These are phyloP conservation scores for Eucalyptus pauciflora DNA, from an alignment of 345 rosid genomes.

Conservation along the genomic window DNA sequence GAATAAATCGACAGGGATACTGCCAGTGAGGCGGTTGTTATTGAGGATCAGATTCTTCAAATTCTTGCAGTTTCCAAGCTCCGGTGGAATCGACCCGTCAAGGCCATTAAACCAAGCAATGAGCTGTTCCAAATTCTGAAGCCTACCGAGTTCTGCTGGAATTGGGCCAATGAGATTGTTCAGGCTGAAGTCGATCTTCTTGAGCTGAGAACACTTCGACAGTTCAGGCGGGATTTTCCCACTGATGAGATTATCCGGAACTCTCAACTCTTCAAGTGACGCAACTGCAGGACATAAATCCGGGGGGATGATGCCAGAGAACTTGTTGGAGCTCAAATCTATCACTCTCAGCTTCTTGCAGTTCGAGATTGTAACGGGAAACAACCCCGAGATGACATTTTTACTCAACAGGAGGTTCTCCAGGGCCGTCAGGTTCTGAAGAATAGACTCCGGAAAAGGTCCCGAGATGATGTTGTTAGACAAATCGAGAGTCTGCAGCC, in stretches of 20 bases:
- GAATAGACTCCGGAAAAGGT: constrained; percentile 49
- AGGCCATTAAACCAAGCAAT: constrained; percentile 85
- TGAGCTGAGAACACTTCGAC: constrained; percentile 66
- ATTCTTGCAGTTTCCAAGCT: constrained; percentile 59
- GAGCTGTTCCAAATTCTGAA: constrained; percentile 71
- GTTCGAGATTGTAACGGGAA: constrained; percentile 53
- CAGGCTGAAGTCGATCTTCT: constrained; percentile 67
- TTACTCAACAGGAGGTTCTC: constrained; percentile 57
- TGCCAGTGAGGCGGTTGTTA: constrained; percentile 68
- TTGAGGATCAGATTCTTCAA: constrained; percentile 79
- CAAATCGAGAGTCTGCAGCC: constrained; percentile 59
- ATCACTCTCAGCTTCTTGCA: constrained; percentile 51
- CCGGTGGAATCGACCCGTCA: constrained; percentile 68
- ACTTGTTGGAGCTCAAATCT: constrained; percentile 74
- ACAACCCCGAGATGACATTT: constrained; percentile 58
- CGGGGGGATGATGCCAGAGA: constrained; percentile 62
- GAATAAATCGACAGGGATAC: constrained; percentile 62
- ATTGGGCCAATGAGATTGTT: constrained; percentile 76
- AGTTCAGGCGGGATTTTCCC: constrained; percentile 67
- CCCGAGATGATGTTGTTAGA: constrained; percentile 87
- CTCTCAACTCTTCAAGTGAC: constrained; percentile 63
- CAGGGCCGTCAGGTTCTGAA: constrained; percentile 37
- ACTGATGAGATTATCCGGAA: constrained; percentile 64
- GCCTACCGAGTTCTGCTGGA: constrained; percentile 73
- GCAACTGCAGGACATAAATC: constrained; percentile 81